phyloP scores from a whole-genome alignment of 169 alveolate species.

The Plasmodium cynomolgi region DNA sequence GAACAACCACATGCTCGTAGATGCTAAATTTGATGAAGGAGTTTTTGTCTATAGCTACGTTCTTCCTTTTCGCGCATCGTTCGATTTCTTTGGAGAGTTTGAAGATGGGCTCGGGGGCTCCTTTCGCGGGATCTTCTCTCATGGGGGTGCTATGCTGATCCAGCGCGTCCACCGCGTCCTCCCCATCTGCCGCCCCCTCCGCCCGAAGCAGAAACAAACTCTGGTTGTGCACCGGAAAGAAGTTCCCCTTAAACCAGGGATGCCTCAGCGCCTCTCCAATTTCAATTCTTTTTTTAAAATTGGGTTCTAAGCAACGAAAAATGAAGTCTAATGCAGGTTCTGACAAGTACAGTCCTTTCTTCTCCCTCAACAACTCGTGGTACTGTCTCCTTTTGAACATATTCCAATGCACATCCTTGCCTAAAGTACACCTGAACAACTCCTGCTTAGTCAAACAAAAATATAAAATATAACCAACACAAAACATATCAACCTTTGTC shows the following conservation, averaged over 20 bases:
- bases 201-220: neutral
- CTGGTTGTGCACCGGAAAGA: conserved; percentile 22
- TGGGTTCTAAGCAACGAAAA: conserved; percentile 74
- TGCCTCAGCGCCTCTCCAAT: conserved; percentile 74
- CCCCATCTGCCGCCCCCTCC: neutral
- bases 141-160: neutral
- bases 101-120: neutral
- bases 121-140: neutral
- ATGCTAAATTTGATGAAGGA: conserved; percentile 12
- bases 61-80: conserved; percentile 45
- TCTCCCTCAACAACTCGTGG: conserved; percentile 54
- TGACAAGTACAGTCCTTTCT: conserved; percentile 75
- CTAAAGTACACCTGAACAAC: conserved; percentile 77
- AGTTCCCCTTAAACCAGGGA: conserved; percentile 58
- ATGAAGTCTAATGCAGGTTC: conserved; percentile 68
- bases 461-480: conserved; percentile 85
- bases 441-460: conserved; percentile 84
- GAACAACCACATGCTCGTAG: conserved; percentile 26
- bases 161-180: too few species aligned
- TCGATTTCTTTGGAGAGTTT: conserved; percentile 38
- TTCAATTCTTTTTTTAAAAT: conserved; percentile 54
- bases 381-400: conserved; percentile 51
- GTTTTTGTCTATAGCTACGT: neutral
- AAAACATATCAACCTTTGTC: conserved; percentile 83
- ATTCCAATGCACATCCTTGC: conserved; percentile 71